Conservation (phyloP, 192 early-diverging fungal species). For the Entomortierella chlamydospora region DNA sequence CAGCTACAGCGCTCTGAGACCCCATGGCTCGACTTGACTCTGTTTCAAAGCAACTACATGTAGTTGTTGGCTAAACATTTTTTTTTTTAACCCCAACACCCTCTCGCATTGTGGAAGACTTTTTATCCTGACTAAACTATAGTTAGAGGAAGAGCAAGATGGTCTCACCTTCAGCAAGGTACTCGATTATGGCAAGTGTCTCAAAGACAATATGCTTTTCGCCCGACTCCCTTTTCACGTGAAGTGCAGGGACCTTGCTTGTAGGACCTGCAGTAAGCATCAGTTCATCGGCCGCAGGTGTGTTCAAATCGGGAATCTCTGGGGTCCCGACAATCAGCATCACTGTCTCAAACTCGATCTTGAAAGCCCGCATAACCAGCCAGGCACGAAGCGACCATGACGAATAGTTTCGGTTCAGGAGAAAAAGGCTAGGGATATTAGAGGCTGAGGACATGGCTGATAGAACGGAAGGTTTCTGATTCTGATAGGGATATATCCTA, state of each 20-base stretch:
- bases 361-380: constrained; percentile 28
- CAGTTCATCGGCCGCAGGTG: constrained; percentile 14
- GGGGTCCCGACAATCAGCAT: constrained; percentile 22
- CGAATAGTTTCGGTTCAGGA: constrained; percentile 54
- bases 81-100: too few relatives aligned
- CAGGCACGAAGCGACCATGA: constrained; percentile 54
- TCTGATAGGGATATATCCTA: too few relatives aligned
- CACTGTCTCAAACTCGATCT: constrained; percentile 28
- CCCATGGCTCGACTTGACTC: too few relatives aligned
- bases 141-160: background rate
- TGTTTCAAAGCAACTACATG: too few relatives aligned
- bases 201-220: constrained; percentile 53
- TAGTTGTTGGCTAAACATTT: too few relatives aligned
- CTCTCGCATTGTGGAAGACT: too few relatives aligned
- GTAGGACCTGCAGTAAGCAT: constrained; percentile 50
- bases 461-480: background rate
- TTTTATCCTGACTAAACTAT: too few relatives aligned
- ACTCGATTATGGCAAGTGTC: constrained; percentile 52
- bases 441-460: background rate
- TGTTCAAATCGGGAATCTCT: constrained; percentile 27
- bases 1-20: too few relatives aligned
- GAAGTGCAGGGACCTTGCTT: constrained; percentile 44
- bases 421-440: constrained; percentile 13
- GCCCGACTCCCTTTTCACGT: constrained; percentile 16
- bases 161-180: constrained; percentile 45